Conservation (phyloP, 2,329 filamentous ascomycete species). For the Colletotrichum zoysiae region DNA sequence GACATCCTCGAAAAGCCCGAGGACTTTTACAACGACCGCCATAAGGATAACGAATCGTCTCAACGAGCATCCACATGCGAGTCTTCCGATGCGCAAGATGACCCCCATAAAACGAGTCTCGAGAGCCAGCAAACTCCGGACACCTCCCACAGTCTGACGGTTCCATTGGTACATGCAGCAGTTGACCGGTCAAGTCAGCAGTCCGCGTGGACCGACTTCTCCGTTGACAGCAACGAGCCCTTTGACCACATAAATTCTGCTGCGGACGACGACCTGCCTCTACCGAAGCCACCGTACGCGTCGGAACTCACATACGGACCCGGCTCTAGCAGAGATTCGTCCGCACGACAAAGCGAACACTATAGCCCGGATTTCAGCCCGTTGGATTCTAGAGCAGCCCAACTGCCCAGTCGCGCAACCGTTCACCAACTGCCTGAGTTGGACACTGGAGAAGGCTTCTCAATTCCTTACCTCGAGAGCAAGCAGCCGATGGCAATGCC, state of each 20-base stretch:
- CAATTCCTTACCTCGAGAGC: conserved; percentile 57
- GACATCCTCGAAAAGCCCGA: conserved; percentile 49
- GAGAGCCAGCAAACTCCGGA: conserved; percentile 47
- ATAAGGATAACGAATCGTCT: conserved; percentile 46
- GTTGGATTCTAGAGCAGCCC: conserved; percentile 43
- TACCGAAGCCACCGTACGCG: conserved; percentile 42
- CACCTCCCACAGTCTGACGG: conserved; percentile 59
- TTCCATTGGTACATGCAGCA: conserved; percentile 59
- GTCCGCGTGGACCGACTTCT: conserved; percentile 72
- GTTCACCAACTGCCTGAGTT: conserved; percentile 62
- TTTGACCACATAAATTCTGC: conserved; percentile 47
- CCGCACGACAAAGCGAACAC: conserved; percentile 39
- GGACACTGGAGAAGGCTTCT: conserved; percentile 64
- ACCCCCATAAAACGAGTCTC: conserved; percentile 34
- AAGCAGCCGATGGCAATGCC: conserved; percentile 47
- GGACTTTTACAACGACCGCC: conserved; percentile 43
- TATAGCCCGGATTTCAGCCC: conserved; percentile 52
- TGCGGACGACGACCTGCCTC: conserved; percentile 31
- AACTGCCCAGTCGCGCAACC: conserved; percentile 40
- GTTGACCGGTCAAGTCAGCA: conserved; percentile 65
- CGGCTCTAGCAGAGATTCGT: conserved; percentile 36
- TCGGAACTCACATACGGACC: conserved; percentile 26
- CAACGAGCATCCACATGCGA: conserved; percentile 56
- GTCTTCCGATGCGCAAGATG: conserved; percentile 46
- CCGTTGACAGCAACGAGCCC: conserved; percentile 65